Base-by-base conservation (phyloP, 768 basidiomycete genomes). In the Russula sp. region DNA sequence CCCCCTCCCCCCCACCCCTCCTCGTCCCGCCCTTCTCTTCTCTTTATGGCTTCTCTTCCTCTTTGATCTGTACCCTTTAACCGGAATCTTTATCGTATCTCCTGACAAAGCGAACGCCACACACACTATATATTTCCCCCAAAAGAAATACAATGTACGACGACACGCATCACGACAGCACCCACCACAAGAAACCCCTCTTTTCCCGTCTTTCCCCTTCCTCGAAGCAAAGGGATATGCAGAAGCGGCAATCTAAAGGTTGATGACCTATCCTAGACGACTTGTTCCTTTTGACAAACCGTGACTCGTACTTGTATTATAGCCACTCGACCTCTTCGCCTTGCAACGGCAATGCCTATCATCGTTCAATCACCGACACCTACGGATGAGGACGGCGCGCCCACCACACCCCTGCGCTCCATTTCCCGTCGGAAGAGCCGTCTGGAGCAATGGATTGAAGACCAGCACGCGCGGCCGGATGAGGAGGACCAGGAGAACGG, bases 371-470 rank as follows among this genome's bases (percentile, higher is more conserved):
- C 62, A 41, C 62, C 62, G 49, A 63, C 62, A 38, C 62, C 62
- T 16, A 63, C 62, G 18, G 62, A 63, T 2, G 62, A 63, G 59
- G 60, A 66, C 43, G 59, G 54, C 66, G 60, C 53, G 57, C 63
- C 42, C 60, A 61, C 68, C 59, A 63, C 35, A 47, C 66, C 36
- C 50, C 61, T 8, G 59, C 65, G 14, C 60, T 61, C 71, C 58
- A 55, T 75, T 63, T 72, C 70, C 18, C 75, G 73, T 20, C 73
- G 74, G 41, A 73, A 76, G 16, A 76, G 75, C 63, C 77, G 70
- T 55, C 66, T 79, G 43, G 75, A 77, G 41, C 74, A 70, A n/a
- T 80, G 79, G 79, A 72, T 81, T 18, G 70, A 68, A 3, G 79
- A 80, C 22, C 74, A 78, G 56, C 75, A 74, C 67, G 29, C 69